A percentile compares a stretch with the other conserved stretches of the same genome.
Conservation (phyloP, 805 yeast genomes). For the Kuraishia ogatae region DNA sequence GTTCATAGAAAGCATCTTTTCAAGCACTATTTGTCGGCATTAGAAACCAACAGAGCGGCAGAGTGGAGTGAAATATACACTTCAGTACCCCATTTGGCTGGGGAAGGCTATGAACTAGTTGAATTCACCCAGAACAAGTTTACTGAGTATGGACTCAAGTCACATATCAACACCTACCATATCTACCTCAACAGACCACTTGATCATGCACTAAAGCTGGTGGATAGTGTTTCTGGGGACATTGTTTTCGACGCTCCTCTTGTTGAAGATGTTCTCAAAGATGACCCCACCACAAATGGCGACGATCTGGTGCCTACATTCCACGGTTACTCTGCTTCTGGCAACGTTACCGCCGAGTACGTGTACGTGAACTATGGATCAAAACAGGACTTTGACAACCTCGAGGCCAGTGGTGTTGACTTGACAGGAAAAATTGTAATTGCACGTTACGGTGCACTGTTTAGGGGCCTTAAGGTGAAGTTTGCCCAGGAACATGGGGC, state of each 20-base stretch:
- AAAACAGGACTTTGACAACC: conserved; percentile 43
- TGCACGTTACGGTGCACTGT: conserved; percentile 56
- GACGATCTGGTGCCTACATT: conserved; percentile 57
- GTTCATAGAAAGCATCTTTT: neutral
- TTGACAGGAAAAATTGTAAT: conserved; percentile 54
- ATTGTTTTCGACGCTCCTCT: conserved; percentile 45
- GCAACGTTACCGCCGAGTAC: conserved; percentile 60
- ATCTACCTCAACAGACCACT: conserved; percentile 59
- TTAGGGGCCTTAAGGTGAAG: conserved; percentile 68
- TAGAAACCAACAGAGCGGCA: neutral
- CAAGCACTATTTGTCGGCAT: neutral
- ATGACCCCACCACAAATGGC: conserved; percentile 40
- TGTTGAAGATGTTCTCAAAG: conserved; percentile 35
- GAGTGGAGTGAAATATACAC: conserved; percentile 46
- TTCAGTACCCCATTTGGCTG: conserved; percentile 49
- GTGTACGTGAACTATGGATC: conserved; percentile 68
- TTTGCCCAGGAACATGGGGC: conserved; percentile 71
- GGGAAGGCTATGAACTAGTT: conserved; percentile 37
- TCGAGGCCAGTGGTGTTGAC: conserved; percentile 38
- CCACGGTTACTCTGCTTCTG: conserved; percentile 69
- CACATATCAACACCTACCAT: conserved; percentile 47
- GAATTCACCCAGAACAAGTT: conserved; percentile 56
- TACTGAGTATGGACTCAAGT: conserved; percentile 48
- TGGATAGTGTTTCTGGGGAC: conserved; percentile 16
- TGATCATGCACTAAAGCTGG: conserved; percentile 39